Evolutionary conservation across 1,284 basidiomycete species (phyloP), one percentile per base, ranked within the genome.

Genomic region (Naganishia sp.): DNA sequence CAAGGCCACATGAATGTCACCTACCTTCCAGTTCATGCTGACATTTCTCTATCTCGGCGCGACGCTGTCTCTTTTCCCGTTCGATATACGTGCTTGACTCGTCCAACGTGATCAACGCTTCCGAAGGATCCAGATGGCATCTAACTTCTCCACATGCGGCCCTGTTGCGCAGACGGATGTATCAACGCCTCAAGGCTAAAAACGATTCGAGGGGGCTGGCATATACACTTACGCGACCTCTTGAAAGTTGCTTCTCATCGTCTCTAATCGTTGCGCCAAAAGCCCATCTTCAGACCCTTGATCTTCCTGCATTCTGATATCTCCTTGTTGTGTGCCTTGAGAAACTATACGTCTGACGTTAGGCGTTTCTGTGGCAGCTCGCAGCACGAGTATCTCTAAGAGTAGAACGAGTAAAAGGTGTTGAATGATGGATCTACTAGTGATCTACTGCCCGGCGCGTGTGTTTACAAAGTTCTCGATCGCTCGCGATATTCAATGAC

Each of bases 371-470:
- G 23, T 23, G n/a, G 57, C 21, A 32, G 51, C 32, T 15, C 17
- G 28, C 28, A 3, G 1, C 28, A 28, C 2, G 3, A 28, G 28
- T 28, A 28, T 28, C 28, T 28, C 28, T 5, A 28, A 28, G 28
- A 28, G 28, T 1, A 28, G 11, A 11, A 39, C 35, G 35, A 39
- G 13, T 9, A 6, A 39, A 13, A 35, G 5, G 39, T 61, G 57
- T 61, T 61, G 57, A 61, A 41, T 28, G 57, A 61, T 47, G 15
- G 32, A 61, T 61, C 57, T 61, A 61, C 57, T 51, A 61, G 35
- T 3, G 32, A 61, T 61, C 57, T 61, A 61, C 57, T 51, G 31
- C 21, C 3, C 10, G 39, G 41, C 57, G 57, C 57, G 57, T 61
- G 42, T 61, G 57, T 61, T 61, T 61, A 61, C 57, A 61, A 61